Conservation (phyloP, 2,329 filamentous ascomycete genomes). For the Monilinia laxa region DNA sequence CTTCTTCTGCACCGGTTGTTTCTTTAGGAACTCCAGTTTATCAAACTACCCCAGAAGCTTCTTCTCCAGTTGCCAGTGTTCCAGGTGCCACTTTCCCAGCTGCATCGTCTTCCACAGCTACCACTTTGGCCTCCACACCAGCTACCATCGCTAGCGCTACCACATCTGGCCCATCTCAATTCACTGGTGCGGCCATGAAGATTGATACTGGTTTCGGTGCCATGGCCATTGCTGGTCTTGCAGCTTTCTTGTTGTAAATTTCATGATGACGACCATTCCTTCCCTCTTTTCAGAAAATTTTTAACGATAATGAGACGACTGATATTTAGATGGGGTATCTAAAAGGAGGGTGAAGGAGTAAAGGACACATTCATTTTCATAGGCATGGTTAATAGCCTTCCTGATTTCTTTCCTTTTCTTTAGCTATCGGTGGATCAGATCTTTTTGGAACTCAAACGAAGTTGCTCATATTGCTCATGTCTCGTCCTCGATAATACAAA, state of each 20-base stretch:
- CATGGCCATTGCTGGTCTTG: constrained; percentile 32
- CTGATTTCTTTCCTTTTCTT: constrained; percentile 16
- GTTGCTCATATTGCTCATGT: constrained; percentile 29
- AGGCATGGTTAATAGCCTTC: constrained; percentile 17
- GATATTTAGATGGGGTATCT: constrained; percentile 23
- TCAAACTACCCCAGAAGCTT: background rate
- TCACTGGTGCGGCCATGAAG: constrained; percentile 30
- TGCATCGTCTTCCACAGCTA: background rate
- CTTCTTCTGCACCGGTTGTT: background rate
- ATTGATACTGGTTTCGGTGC: constrained; percentile 32
- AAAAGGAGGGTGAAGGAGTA: constrained; percentile 24
- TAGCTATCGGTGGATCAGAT: constrained; percentile 24
- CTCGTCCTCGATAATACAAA: constrained; percentile 26
- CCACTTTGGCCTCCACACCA: constrained; percentile 12
- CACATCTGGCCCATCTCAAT: constrained; percentile 25
- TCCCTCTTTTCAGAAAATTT: constrained; percentile 18
- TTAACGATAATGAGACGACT: constrained; percentile 26
- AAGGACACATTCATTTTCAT: constrained; percentile 31
- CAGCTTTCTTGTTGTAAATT: constrained; percentile 35
- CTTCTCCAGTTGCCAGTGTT: background rate
- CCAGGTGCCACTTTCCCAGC: constrained; percentile 15
- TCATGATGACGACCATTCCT: constrained; percentile 19
- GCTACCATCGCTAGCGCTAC: constrained; percentile 18
- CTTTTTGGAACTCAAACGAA: constrained; percentile 30
- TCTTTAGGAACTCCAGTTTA: background rate